Base-by-base conservation (phyloP, 192 early-diverging fungal species). In the Linderina pennispora region DNA sequence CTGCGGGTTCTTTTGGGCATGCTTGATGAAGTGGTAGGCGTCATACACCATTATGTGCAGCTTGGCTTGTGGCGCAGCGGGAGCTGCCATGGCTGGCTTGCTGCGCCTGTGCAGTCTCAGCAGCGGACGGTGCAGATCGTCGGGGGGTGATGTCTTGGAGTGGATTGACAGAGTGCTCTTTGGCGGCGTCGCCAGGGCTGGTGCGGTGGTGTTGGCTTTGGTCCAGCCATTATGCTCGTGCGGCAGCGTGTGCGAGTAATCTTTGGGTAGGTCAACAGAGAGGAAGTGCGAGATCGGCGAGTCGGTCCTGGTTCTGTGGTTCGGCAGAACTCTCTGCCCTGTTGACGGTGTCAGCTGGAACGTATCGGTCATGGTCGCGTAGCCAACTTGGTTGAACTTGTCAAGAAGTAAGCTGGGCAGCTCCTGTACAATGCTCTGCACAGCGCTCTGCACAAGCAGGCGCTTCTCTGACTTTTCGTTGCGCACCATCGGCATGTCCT, bases 31-130 rank as follows among this genome's bases (percentile, higher is more conserved):
- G 40, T 58, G 40, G 36, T 71, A 59, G 7, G 68, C 68, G 36
- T 71, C 61, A 32, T 71, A 71, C 5, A 71, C 55, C 68, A 71
- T 71, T 8, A 70, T 40, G 9, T 58, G 58, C 43, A 70, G 59
- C 21, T 46, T 46, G 32, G n/a, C 42, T 38, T 23, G 23, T 45
- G 15, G 32, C 23, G 45, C 23, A 23, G 17, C 37, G 9, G n/a
- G 0, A 20, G 7, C 11, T 9, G 14, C 23, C n/a, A n/a, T n/a
- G n/a, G n/a, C 6, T 21, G 25, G 43, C 4, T 23, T 25, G 14
- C 8, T 8, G 38, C 55, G 55, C 47, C 50, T 53, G 44, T 33
- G 46, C 8, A 65, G 4, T 22, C 40, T 47, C 4, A 39, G 26
- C n/a, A 42, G n/a, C 13, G 55, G 45, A 4, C 16, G 47, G 25